Base-by-base conservation (phyloP, 768 basidiomycete species). In the Panaeolus papilionaceus region DNA sequence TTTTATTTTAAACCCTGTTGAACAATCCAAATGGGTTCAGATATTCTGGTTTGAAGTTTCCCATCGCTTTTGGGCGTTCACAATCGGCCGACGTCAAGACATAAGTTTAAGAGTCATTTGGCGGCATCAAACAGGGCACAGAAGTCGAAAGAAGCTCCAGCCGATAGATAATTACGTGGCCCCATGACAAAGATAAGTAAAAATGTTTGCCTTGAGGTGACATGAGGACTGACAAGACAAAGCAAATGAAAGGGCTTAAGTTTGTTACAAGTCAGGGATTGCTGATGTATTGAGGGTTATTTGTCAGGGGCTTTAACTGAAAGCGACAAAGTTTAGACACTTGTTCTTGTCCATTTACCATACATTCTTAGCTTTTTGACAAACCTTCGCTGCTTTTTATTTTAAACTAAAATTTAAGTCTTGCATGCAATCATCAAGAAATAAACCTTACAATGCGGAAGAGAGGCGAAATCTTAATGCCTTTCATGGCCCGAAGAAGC, bases 401-500 rank as follows among this genome's bases (percentile, higher is more conserved):
- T 20, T 7, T 23, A 49, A 49, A 49, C 20, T 9, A 42, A 10
- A 40, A 38, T 1, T 2, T 40, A 38, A 28, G n/a, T 47, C 40
- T 65, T 42, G 37, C 58, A 49, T 63, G 33, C 40, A 68, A 39
- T 6, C 47, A 44, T n/a, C n/a, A 8, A 38, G 42, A 16, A 61
- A 4, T 18, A 38, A 28, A 39, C 8, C 64, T 33, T 68, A 64
- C 23, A 49, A 67, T 66, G 39, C 62, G 8, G 47, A 67, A 45
- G 61, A 70, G 38, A 40, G 62, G 58, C 63, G 63, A 28, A 40
- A 62, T 4, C n/a, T 54, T 8, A 82, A 83, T 68, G 79, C 76
- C 63, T 87, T 86, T 67, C 86, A 88, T 75, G 79, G 79, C 3
- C 70, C 83, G 7, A 92, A 92, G 71, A 82, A 83, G 39, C 81